These are phyloP conservation scores for Forsythia suspensa DNA, from an alignment of 257 asterid genomes.

Conservation along the genomic window DNA sequence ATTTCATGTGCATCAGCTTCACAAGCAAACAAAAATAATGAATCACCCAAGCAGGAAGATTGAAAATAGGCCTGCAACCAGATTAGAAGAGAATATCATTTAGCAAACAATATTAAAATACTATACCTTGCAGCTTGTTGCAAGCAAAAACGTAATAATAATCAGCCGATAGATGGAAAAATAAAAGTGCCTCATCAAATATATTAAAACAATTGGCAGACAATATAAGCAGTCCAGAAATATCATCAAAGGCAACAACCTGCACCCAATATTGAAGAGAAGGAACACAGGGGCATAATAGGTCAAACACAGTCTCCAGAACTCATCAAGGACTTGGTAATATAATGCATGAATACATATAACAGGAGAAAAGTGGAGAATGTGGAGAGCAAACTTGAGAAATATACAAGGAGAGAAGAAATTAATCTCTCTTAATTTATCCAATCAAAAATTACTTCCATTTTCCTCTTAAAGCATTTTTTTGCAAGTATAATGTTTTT, in stretches of 20 bases:
- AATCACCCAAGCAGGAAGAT: conserved; percentile 54
- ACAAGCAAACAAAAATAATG: conserved; percentile 36
- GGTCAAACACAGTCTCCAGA: background rate
- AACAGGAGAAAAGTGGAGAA: conserved; percentile 4
- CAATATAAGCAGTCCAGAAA: background rate
- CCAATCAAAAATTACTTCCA: background rate
- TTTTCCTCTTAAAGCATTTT: background rate
- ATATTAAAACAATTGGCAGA: conserved; percentile 1
- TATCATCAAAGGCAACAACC: conserved; percentile 11
- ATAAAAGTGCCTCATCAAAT: conserved; percentile 19
- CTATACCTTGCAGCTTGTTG: background rate
- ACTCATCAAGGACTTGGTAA: background rate
- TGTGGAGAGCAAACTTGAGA: conserved; percentile 1
- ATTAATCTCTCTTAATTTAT: background rate
- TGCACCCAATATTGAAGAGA: conserved; percentile 1
- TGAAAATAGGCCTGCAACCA: conserved; percentile 66
- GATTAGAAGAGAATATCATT: conserved; percentile 9
- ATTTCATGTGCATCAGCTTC: conserved; percentile 41
- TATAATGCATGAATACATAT: conserved; percentile 7
- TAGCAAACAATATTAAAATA: conserved; percentile 20
- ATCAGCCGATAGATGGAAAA: background rate
- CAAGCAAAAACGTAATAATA: background rate
- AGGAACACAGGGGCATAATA: background rate
- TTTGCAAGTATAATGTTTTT: background rate
- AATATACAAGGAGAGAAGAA: background rate